phyloP scores from a whole-genome alignment of 106 monocot genomes.

The Acorus gramineus region DNA sequence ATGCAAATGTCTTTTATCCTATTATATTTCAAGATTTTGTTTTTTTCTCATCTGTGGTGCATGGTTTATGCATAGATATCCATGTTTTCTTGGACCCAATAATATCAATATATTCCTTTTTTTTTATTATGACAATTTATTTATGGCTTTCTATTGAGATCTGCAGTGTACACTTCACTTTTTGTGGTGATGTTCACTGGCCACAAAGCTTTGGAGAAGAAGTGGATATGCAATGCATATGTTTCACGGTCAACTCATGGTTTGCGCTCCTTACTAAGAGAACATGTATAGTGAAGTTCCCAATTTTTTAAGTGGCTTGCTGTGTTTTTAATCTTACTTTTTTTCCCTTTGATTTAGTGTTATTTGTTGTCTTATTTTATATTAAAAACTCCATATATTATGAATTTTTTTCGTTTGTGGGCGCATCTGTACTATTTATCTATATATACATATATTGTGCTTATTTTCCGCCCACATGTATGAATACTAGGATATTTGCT shows the following conservation, averaged over 20 bases:
- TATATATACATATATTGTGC: no score
- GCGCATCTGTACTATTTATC: no score
- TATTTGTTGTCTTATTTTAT: conserved; percentile 5
- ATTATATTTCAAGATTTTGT: no score
- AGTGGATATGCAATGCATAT: conserved; percentile 61
- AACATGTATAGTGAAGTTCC: conserved; percentile 44
- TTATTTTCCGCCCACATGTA: not conserved
- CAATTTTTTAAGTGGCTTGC: not conserved
- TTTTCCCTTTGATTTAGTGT: not conserved
- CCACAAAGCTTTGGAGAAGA: conserved; percentile 33
- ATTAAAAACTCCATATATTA: conserved; percentile 5
- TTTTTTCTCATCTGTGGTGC: no score
- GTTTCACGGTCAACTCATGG: conserved; percentile 75
- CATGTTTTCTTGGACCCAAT: no score
- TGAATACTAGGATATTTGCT: conserved; percentile 43
- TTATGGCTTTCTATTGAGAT: not conserved
- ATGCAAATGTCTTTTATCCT: no score
- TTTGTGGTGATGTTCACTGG: conserved; percentile 71
- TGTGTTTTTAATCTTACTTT: not conserved
- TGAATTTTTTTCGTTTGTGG: not conserved
- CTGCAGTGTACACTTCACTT: conserved; percentile 71
- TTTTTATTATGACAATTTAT: not conserved
- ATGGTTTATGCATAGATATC: no score
- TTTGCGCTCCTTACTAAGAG: conserved; percentile 67
- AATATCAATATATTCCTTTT: no score